These are phyloP conservation scores for Camellia lanceoleosa DNA, from an alignment of 148 eudicot species.

Conservation along the genomic window DNA sequence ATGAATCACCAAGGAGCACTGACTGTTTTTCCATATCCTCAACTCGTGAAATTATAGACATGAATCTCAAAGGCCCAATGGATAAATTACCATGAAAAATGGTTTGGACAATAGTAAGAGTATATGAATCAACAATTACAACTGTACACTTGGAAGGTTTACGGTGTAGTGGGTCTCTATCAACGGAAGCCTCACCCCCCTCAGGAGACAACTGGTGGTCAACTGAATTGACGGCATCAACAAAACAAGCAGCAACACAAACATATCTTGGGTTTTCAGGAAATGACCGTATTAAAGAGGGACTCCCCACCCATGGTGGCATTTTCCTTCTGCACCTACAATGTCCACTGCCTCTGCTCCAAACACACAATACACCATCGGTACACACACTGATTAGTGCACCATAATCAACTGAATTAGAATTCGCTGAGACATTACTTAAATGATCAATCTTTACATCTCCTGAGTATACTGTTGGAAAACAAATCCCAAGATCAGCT, in stretches of 20 bases:
- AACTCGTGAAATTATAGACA: slow-evolving; percentile 50
- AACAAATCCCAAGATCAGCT: slow-evolving; percentile 70
- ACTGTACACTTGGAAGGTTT: slow-evolving; percentile 63
- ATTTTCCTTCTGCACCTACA: slow-evolving; percentile 88
- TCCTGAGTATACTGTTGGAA: slow-evolving; percentile 54
- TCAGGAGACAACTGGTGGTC: slow-evolving; percentile 49
- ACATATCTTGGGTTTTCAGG: slow-evolving; percentile 83
- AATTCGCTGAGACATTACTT: slow-evolving; percentile 30
- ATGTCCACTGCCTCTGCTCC: slow-evolving; percentile 92
- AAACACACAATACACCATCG: slow-evolving; percentile 90
- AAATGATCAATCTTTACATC: slow-evolving; percentile 40
- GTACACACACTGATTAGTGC: slow-evolving; percentile 84
- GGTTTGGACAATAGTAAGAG: slow-evolving; percentile 74
- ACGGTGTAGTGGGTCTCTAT: slow-evolving; percentile 32
- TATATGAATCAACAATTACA: slow-evolving; percentile 73
- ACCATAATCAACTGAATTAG: slow-evolving; percentile 41
- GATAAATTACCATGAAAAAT: slow-evolving; percentile 71
- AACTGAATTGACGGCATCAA: slow-evolving; percentile 33
- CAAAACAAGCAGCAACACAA: slow-evolving; percentile 59
- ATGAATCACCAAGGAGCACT: slow-evolving; percentile 60
- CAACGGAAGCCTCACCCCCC: slow-evolving; percentile 36
- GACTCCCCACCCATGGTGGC: slow-evolving; percentile 95
- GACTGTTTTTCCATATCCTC: slow-evolving; percentile 52
- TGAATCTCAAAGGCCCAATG: slow-evolving; percentile 74
- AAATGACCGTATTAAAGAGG: slow-evolving; percentile 53